These are phyloP conservation scores for Amanita polypyramis DNA, from an alignment of 768 basidiomycete species.

Conservation along the genomic window DNA sequence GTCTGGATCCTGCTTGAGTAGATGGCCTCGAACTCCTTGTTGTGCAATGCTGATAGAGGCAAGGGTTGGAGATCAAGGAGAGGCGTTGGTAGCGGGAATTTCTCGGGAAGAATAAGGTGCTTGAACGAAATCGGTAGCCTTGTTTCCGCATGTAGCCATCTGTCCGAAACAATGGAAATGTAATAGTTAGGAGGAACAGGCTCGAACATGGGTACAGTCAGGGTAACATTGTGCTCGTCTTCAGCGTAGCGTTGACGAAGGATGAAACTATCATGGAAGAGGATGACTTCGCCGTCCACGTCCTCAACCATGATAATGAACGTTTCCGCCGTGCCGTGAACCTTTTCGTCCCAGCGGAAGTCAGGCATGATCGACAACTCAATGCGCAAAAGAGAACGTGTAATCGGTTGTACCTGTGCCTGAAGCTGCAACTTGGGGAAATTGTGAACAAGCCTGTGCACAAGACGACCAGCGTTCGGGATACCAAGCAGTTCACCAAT, in stretches of 20 bases:
- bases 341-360: constrained; percentile 95
- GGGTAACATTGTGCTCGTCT: constrained; percentile 88
- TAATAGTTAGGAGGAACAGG: constrained; percentile 98
- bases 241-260: constrained; percentile 88
- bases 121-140: constrained; percentile 95
- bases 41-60: constrained; percentile 85
- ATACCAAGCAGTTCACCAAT: constrained; percentile 93
- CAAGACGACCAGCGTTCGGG: constrained; percentile 84
- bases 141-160: constrained; percentile 94
- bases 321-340: constrained; percentile 80
- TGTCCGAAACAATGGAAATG: constrained; percentile 88
- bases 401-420: constrained; percentile 95
- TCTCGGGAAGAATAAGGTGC: constrained; percentile 93
- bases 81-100: constrained; percentile 88
- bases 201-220: constrained; percentile 95
- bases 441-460: constrained; percentile 88
- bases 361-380: constrained; percentile 95
- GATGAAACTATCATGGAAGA: constrained; percentile 90
- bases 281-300: constrained; percentile 92
- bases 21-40: constrained; percentile 83
- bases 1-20: constrained; percentile 72
- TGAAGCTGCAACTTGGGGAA: constrained; percentile 96
- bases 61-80: constrained; percentile 89
- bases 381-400: constrained; percentile 82
- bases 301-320: constrained; percentile 96